Percentiles rank a stretch among this genome's conserved stretches.
phyloP scores from a whole-genome alignment of 495 filamentous ascomycete species.

The Penicillium argentinense region DNA sequence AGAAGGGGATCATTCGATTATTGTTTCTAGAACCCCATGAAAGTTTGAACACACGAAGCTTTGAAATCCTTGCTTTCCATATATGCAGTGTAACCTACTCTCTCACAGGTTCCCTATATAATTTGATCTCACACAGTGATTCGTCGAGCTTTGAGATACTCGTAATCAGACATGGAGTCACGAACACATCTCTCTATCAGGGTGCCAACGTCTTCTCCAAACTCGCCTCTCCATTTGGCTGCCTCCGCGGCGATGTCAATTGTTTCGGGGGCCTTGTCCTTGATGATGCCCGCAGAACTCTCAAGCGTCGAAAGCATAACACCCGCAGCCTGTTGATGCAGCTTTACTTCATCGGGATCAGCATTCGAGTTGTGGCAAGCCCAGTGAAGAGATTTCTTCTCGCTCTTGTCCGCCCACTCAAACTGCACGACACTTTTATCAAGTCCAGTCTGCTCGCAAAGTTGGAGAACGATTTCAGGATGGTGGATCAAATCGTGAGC shows the following conservation, averaged over 20 bases:
- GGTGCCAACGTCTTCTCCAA: conserved; percentile 16
- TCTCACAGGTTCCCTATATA: too few relatives aligned
- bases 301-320: conserved; percentile 36
- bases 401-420: conserved; percentile 30
- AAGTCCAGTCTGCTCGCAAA: conserved; percentile 33
- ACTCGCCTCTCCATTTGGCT: conserved; percentile 14
- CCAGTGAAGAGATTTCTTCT: conserved; percentile 6
- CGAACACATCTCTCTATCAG: conserved; percentile 36
- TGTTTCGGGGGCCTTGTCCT: conserved; percentile 28
- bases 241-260: conserved; percentile 42
- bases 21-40: too few relatives aligned
- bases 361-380: conserved; percentile 1
- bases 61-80: too few relatives aligned
- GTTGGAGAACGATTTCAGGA: conserved; percentile 29
- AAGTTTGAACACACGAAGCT: too few relatives aligned
- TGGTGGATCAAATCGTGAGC: conserved; percentile 44
- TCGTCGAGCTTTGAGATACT: conserved; percentile 40
- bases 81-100: too few relatives aligned
- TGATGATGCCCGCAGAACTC: conserved; percentile 34
- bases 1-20: too few relatives aligned
- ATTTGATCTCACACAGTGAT: conserved; percentile 7
- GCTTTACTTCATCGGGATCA: not conserved
- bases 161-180: conserved; percentile 48
- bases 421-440: conserved; percentile 34
- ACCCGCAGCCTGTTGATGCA: not conserved